A percentile compares a stretch with the other conserved stretches of the same genome.
Evolutionary conservation across 1,139 yeast species (phyloP).

Genomic region (Candida anutae): DNA sequence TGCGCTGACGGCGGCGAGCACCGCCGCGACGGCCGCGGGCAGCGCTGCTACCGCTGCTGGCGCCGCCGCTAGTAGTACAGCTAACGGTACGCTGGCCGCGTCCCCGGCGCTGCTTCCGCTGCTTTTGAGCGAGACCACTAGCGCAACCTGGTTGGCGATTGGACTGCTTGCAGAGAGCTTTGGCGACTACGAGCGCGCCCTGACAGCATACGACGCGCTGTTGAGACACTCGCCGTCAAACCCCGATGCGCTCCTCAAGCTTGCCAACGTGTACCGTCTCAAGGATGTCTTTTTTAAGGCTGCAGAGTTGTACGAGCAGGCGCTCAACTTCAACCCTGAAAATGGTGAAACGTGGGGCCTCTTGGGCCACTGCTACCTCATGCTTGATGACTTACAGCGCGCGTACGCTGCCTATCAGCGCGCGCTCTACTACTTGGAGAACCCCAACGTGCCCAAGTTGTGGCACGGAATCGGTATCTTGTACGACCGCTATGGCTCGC

Average conservation of each 20-base stretch:
- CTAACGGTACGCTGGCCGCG: constrained; percentile 1
- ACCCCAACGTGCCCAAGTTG: constrained; percentile 90
- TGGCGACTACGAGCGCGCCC: constrained; percentile 85
- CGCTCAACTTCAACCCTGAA: constrained; percentile 72
- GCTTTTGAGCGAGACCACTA: constrained; percentile 45
- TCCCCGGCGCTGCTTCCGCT: constrained; percentile 4
- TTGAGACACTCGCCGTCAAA: constrained; percentile 80
- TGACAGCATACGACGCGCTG: constrained; percentile 85
- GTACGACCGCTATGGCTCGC: constrained; percentile 90
- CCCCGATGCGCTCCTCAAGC: constrained; percentile 73
- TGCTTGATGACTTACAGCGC: constrained; percentile 92
- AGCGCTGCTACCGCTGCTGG: no score
- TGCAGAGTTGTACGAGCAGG: constrained; percentile 86
- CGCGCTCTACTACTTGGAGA: constrained; percentile 82
- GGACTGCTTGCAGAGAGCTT: constrained; percentile 86
- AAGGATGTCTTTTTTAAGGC: constrained; percentile 90
- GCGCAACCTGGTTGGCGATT: constrained; percentile 89
- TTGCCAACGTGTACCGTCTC: constrained; percentile 84
- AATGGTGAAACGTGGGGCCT: constrained; percentile 98
- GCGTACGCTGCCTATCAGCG: constrained; percentile 97
- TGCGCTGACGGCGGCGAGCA: no score
- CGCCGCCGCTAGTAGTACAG: no score
- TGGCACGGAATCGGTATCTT: constrained; percentile 98
- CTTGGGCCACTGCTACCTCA: constrained; percentile 90
- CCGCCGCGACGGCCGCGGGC: no score